Percentiles rank a stretch among this genome's conserved stretches.
These are phyloP conservation scores for Lomentospora prolificans DNA, from an alignment of 2,329 filamentous ascomycete genomes.

Conservation along the genomic window DNA sequence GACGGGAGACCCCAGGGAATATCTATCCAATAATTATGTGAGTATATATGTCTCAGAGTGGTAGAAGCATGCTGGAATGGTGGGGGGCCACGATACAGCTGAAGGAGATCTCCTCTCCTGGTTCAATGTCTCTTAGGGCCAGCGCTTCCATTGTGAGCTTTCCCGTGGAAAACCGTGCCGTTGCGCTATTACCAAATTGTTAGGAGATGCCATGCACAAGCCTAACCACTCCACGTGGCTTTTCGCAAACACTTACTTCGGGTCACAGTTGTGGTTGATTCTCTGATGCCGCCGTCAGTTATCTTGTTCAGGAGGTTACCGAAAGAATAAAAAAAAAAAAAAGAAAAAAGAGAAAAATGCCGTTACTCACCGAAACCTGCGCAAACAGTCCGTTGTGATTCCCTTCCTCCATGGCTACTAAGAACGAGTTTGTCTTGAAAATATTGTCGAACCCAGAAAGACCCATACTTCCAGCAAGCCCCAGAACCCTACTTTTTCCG, in stretches of 20 bases:
- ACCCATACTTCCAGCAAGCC: constrained; percentile 18
- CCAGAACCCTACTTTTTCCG: constrained; percentile 15
- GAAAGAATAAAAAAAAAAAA: neutral
- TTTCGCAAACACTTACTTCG: no score
- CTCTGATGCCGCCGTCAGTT: neutral
- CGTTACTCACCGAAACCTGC: constrained; percentile 13
- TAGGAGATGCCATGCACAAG: no score
- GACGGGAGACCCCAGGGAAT: constrained; percentile 16
- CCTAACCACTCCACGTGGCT: no score
- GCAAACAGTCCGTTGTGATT: constrained; percentile 16
- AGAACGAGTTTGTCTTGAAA: constrained; percentile 24
- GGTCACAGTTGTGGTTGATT: neutral
- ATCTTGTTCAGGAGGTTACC: neutral
- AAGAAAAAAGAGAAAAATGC: neutral
- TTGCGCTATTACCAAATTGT: neutral
- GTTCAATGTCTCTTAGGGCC: constrained; percentile 16
- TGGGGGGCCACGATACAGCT: no score
- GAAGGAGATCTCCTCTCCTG: constrained; percentile 19
- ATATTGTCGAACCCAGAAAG: constrained; percentile 20
- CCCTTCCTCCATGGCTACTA: constrained; percentile 14
- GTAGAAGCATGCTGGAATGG: no score
- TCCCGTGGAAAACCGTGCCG: neutral
- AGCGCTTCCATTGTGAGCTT: constrained; percentile 13
- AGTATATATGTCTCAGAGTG: neutral
- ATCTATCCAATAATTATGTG: constrained; percentile 16